Evolutionary conservation across 2,329 filamentous ascomycete species (phyloP).

Genomic region (Scolecobasidium constrictum): DNA sequence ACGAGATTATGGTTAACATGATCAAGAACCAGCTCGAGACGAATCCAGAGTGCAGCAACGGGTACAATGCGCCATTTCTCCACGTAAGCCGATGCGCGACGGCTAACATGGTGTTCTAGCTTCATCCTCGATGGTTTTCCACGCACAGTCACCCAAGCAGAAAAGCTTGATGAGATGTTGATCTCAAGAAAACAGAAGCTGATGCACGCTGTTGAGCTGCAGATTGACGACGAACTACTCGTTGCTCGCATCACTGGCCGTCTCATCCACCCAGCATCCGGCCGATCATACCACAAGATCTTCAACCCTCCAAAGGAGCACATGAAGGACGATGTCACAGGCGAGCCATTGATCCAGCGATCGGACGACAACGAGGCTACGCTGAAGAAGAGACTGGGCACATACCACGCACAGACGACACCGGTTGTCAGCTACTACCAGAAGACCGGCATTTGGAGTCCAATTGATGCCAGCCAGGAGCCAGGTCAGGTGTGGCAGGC

Average conservation of each 20-base stretch:
- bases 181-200: constrained; percentile 65
- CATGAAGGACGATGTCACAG: constrained; percentile 95
- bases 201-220: constrained; percentile 89
- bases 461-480: constrained; percentile 90
- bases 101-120: constrained; percentile 33
- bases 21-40: constrained; percentile 93
- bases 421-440: constrained; percentile 96
- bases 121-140: constrained; percentile 99
- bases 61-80: constrained; percentile 46
- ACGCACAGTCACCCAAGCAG: constrained; percentile 87
- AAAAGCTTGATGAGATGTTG: constrained; percentile 92
- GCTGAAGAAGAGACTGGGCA: constrained; percentile 84
- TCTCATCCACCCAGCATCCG: constrained; percentile 88
- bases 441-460: constrained; percentile 93
- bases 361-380: constrained; percentile 95
- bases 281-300: constrained; percentile 93
- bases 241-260: constrained; percentile 95
- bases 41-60: constrained; percentile 93
- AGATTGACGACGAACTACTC: constrained; percentile 90
- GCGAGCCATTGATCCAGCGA: constrained; percentile 91
- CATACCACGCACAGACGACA: constrained; percentile 87
- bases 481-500: constrained; percentile 93
- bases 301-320: constrained; percentile 93
- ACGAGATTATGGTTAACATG: constrained; percentile 99
- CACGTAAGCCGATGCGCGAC: background rate